These are phyloP conservation scores for Fusarium newnesense DNA, from an alignment of 2,329 filamentous ascomycete genomes.

Conservation along the genomic window DNA sequence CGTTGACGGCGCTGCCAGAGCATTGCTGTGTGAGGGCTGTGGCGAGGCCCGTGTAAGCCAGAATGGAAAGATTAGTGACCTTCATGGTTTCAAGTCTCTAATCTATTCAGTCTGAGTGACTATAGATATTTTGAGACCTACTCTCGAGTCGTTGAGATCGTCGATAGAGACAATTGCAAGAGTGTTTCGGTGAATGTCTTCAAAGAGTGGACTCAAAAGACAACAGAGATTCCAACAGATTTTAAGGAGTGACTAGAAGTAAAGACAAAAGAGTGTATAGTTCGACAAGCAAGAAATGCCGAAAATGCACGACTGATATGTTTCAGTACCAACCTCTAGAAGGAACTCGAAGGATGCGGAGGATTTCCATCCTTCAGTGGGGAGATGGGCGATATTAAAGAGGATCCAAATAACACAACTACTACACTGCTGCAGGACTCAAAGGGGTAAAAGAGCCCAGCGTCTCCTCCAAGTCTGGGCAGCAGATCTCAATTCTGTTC, in stretches of 20 bases:
- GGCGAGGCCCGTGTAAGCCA: conserved; percentile 46
- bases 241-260: conserved; percentile 30
- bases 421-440: not conserved
- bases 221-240: conserved; percentile 26
- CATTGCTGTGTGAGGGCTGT: conserved; percentile 51
- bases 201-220: conserved; percentile 20
- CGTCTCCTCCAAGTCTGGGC: conserved; percentile 7
- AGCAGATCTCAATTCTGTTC: conserved; percentile 38
- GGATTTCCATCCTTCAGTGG: conserved; percentile 2
- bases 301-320: conserved; percentile 24
- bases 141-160: not conserved
- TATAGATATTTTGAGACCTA: conserved; percentile 3
- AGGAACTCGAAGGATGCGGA: conserved; percentile 24
- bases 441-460: conserved; percentile 22
- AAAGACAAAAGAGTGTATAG: conserved; percentile 39
- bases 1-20: conserved; percentile 48
- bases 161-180: not conserved
- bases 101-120: not conserved
- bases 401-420: not conserved
- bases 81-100: conserved; percentile 45
- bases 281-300: conserved; percentile 20
- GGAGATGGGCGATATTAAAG: conserved; percentile 35
- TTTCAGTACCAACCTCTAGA: conserved; percentile 33
- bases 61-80: conserved; percentile 39
- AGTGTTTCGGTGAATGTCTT: conserved; percentile 21